A percentile compares a stretch with the other conserved stretches of the same genome.
Evolutionary conservation across 2,329 filamentous ascomycete species (phyloP).

Genomic region (Monosporascus sp.): DNA sequence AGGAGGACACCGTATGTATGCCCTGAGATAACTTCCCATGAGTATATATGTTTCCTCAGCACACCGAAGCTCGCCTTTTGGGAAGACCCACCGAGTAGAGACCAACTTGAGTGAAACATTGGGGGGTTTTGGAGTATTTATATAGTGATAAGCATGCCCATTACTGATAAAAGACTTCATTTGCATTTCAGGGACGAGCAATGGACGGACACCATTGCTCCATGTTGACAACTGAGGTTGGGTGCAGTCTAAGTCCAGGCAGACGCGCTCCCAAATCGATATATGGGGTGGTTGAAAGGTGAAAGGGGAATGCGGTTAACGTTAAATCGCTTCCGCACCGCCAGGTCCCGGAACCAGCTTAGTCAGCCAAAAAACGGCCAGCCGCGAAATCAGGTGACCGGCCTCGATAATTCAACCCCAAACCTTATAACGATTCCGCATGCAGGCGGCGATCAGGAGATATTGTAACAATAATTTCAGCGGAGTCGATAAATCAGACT

Average conservation of each 20-base stretch:
- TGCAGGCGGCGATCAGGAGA: no score
- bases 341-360: no score
- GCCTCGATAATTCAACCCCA: background rate
- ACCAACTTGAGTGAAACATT: slow-evolving; percentile 11
- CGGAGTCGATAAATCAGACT: background rate
- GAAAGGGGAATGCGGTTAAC: no score
- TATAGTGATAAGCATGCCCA: no score
- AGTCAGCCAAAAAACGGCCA: background rate
- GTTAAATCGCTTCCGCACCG: no score
- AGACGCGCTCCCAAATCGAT: slow-evolving; percentile 10
- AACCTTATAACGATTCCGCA: background rate
- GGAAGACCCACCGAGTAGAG: slow-evolving; percentile 15
- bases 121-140: slow-evolving; percentile 24
- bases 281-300: background rate
- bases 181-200: background rate
- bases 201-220: slow-evolving; percentile 16
- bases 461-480: no score
- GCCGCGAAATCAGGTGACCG: background rate
- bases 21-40: slow-evolving; percentile 5
- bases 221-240: slow-evolving; percentile 20
- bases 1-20: background rate
- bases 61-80: background rate
- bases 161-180: no score
- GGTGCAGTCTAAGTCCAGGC: slow-evolving; percentile 8
- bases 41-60: slow-evolving; percentile 3